These are phyloP conservation scores for Caloboletus firmus DNA, from an alignment of 1,284 basidiomycete genomes.

Conservation along the genomic window DNA sequence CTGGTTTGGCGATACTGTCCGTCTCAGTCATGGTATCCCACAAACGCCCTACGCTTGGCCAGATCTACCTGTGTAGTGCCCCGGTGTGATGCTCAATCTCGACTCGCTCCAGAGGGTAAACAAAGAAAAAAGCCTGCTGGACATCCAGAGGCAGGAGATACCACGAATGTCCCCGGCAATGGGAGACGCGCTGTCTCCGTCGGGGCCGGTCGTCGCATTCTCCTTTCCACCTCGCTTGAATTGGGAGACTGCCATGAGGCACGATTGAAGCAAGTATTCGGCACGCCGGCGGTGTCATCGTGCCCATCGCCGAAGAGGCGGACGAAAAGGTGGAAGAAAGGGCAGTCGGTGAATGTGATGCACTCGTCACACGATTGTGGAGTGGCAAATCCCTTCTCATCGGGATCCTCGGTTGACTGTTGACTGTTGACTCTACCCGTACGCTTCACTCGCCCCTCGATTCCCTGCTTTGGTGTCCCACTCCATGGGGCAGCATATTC, in stretches of 20 bases:
- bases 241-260: slow-evolving; percentile 47
- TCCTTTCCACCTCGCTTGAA: slow-evolving; percentile 36
- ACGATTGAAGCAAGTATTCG: slow-evolving; percentile 27
- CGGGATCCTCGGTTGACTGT: slow-evolving; percentile 80
- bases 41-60: slow-evolving; percentile 75
- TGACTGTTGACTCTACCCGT: slow-evolving; percentile 69
- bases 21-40: slow-evolving; percentile 58
- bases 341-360: too few relatives aligned
- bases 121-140: too few relatives aligned
- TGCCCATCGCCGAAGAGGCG: slow-evolving; percentile 17
- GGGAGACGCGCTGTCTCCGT: background rate
- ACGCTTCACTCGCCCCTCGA: slow-evolving; percentile 66
- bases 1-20: slow-evolving; percentile 81
- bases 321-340: slow-evolving; percentile 35
- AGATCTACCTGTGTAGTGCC: slow-evolving; percentile 51
- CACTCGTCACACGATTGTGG: slow-evolving; percentile 41
- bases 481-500: slow-evolving; percentile 45
- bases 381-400: slow-evolving; percentile 64
- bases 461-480: slow-evolving; percentile 56
- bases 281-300: too few relatives aligned
- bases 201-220: too few relatives aligned
- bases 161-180: too few relatives aligned
- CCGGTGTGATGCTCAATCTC: slow-evolving; percentile 18
- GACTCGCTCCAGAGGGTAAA: background rate
- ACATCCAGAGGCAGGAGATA: too few relatives aligned